Evolutionary conservation across 106 monocot species (phyloP).

Genomic region (Acanthochlamys bracteata): DNA sequence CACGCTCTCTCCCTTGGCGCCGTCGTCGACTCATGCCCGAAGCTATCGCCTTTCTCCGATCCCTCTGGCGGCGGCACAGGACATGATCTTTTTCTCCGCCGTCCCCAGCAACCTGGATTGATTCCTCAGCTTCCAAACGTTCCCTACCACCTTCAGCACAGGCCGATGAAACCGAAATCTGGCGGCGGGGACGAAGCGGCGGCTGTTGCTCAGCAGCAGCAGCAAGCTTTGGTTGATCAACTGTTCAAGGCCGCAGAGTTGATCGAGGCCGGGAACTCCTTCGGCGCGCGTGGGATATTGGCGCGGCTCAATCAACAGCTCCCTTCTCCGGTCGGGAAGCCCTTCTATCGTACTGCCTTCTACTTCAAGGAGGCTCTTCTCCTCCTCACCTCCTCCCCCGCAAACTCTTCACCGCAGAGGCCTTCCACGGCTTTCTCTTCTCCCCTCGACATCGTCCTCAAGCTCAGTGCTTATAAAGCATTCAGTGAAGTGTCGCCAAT

Average conservation of each 20-base stretch:
- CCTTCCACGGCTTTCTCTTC: conserved; percentile 12
- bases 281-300: conserved; percentile 93
- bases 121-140: not conserved
- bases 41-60: not conserved
- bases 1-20: conserved; percentile 12
- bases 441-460: conserved; percentile 54
- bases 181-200: conserved; percentile 5
- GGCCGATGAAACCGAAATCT: conserved; percentile 19
- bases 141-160: conserved; percentile 11
- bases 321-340: conserved; percentile 64
- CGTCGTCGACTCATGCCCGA: conserved; percentile 15
- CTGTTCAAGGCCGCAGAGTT: conserved; percentile 76
- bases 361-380: conserved; percentile 83
- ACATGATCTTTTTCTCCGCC: too few species aligned
- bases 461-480: conserved; percentile 70
- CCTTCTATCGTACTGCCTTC: conserved; percentile 65
- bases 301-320: conserved; percentile 99
- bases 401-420: conserved; percentile 6
- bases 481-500: conserved; percentile 81
- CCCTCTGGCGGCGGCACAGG: not conserved
- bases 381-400: not conserved
- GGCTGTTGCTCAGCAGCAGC: conserved; percentile 21
- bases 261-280: conserved; percentile 57
- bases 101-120: too few species aligned
- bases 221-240: conserved; percentile 47